These are phyloP conservation scores for Fusarium drepaniforme DNA, from an alignment of 2,329 filamentous ascomycete species.

Conservation along the genomic window DNA sequence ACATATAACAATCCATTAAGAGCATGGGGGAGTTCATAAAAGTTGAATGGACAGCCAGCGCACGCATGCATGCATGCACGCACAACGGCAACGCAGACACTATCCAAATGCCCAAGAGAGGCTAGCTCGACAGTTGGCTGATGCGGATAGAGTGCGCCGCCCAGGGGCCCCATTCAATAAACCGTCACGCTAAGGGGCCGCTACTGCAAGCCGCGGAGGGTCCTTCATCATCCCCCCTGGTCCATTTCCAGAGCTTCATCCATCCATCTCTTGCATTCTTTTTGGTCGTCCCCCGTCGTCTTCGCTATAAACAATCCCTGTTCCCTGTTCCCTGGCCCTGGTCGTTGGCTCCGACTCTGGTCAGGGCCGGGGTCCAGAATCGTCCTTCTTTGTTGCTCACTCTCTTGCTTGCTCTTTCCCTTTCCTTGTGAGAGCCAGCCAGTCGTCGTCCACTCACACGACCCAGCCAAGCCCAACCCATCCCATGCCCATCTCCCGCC, in stretches of 20 bases:
- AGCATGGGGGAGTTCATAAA: not conserved
- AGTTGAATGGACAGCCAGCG: not conserved
- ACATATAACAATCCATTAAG: not conserved
- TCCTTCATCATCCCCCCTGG: slow-evolving; percentile 28
- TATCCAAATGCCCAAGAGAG: not conserved
- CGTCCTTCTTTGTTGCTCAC: not conserved
- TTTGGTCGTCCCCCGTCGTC: not conserved
- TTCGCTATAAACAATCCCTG: not conserved
- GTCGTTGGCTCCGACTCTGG: slow-evolving; percentile 1
- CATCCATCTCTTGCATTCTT: not conserved
- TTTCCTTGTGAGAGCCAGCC: too few relatives aligned
- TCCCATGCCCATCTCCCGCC: slow-evolving; percentile 14
- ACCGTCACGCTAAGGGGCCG: slow-evolving; percentile 39
- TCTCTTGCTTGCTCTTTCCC: not conserved
- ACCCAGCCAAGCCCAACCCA: not conserved
- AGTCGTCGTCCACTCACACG: not conserved
- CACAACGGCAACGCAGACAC: not conserved
- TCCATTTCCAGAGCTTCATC: slow-evolving; percentile 5
- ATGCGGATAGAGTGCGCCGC: slow-evolving; percentile 6
- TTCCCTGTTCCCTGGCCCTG: not conserved
- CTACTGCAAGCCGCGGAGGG: slow-evolving; percentile 41
- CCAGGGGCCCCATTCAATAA: slow-evolving; percentile 43
- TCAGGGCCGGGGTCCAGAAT: slow-evolving; percentile 13
- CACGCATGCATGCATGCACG: not conserved
- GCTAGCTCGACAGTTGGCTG: slow-evolving; percentile 12